phyloP scores from a whole-genome alignment of 2,329 filamentous ascomycete species.

The Colletotrichum truncatum region DNA sequence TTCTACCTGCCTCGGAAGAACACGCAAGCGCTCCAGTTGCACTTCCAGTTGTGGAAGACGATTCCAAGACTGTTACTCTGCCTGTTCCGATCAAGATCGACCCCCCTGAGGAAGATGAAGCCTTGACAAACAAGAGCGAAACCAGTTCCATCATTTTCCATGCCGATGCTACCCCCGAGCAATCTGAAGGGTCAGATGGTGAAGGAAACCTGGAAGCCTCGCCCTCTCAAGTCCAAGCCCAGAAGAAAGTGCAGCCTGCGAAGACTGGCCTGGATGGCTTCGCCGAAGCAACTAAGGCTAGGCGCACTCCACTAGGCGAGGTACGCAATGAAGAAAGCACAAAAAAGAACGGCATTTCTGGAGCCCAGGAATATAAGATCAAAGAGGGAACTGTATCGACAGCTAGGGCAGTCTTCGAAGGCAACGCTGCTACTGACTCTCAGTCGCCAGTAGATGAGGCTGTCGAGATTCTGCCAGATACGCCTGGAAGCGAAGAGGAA shows the following conservation, averaged over 20 bases:
- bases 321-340: conserved; percentile 12
- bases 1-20: conserved; percentile 32
- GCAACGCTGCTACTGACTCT: not conserved
- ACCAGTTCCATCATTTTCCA: not conserved
- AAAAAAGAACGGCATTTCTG: not conserved
- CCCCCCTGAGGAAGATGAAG: conserved; percentile 6
- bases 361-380: not conserved
- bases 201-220: not conserved
- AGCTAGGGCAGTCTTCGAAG: not conserved
- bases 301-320: conserved; percentile 17
- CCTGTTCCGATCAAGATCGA: conserved; percentile 22
- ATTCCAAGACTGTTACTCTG: not conserved
- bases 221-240: conserved; percentile 5
- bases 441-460: not conserved
- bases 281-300: conserved; percentile 1
- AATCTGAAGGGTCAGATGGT: conserved; percentile 1
- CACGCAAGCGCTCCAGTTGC: not conserved
- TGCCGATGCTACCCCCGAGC: conserved; percentile 4
- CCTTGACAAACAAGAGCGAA: not conserved
- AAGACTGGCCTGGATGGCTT: conserved; percentile 7
- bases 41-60: conserved; percentile 9
- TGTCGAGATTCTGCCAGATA: not conserved
- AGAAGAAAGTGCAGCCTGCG: not conserved
- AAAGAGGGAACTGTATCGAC: conserved; percentile 2
- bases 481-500: conserved; percentile 35